phyloP scores from a whole-genome alignment of 1,139 yeast genomes.

The Sugiyamaella sp. region DNA sequence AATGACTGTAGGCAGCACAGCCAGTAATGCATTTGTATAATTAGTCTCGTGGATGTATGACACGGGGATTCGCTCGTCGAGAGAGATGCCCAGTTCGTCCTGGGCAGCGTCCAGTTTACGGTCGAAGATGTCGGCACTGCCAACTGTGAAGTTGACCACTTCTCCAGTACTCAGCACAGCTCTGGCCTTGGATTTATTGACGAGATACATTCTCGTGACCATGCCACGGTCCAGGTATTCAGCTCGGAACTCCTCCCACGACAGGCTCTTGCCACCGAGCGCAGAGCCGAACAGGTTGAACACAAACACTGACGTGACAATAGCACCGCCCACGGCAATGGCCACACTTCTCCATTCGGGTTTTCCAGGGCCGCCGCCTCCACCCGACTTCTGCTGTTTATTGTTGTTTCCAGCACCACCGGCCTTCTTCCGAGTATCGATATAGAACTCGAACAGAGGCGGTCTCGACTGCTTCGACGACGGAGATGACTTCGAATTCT shows the following conservation, averaged over 20 bases:
- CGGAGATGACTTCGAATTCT: not conserved
- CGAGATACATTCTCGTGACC: slow-evolving; percentile 73
- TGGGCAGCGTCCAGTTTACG: slow-evolving; percentile 77
- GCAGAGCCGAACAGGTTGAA: slow-evolving; percentile 17
- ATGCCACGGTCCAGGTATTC: slow-evolving; percentile 81
- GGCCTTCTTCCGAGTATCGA: slow-evolving; percentile 16
- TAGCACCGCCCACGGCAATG: slow-evolving; percentile 23
- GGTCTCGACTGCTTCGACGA: slow-evolving; percentile 5
- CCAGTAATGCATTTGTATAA: slow-evolving; percentile 59
- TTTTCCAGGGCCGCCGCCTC: not conserved
- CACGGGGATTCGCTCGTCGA: slow-evolving; percentile 76
- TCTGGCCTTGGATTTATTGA: slow-evolving; percentile 77
- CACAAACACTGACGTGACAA: slow-evolving; percentile 18
- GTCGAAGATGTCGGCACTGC: slow-evolving; percentile 88
- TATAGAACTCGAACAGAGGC: slow-evolving; percentile 19
- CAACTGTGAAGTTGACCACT: slow-evolving; percentile 66
- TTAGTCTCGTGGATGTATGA: slow-evolving; percentile 63
- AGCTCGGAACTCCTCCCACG: slow-evolving; percentile 89
- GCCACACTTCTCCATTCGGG: slow-evolving; percentile 14
- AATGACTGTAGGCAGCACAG: slow-evolving; percentile 81
- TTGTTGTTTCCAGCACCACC: not conserved
- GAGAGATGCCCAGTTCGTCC: slow-evolving; percentile 66
- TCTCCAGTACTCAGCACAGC: slow-evolving; percentile 37
- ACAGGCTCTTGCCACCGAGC: slow-evolving; percentile 43
- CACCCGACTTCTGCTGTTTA: slow-evolving; percentile 1